A percentile compares a stretch with the other conserved stretches of the same genome.
These are phyloP conservation scores for Viridothelium virens DNA, from an alignment of 495 filamentous ascomycete species.

Conservation along the genomic window DNA sequence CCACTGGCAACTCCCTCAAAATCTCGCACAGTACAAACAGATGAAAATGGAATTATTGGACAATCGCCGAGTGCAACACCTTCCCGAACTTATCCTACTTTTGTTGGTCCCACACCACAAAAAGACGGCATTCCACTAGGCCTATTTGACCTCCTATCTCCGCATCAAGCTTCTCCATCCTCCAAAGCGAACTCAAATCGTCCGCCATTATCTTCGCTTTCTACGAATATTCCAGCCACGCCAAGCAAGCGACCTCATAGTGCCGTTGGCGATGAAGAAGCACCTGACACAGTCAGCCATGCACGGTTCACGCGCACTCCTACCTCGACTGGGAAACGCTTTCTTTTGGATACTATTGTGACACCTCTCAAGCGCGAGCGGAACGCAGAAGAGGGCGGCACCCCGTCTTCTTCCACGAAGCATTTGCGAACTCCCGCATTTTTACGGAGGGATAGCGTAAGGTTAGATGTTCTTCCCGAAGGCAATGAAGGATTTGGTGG, in stretches of 20 bases:
- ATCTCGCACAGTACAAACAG: background rate
- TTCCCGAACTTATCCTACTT: constrained; percentile 12
- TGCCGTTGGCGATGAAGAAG: background rate
- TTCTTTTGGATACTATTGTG: constrained; percentile 54
- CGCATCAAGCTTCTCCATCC: constrained; percentile 28
- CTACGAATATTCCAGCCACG: constrained; percentile 29
- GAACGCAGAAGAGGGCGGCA: constrained; percentile 29
- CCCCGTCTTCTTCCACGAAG: constrained; percentile 45
- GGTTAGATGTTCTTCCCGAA: constrained; percentile 43
- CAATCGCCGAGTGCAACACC: constrained; percentile 9
- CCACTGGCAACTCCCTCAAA: constrained; percentile 39
- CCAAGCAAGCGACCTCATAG: constrained; percentile 33
- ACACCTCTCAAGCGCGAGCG: constrained; percentile 46
- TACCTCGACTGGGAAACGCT: constrained; percentile 53
- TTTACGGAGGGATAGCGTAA: constrained; percentile 50
- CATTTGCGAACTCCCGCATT: constrained; percentile 66
- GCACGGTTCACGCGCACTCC: constrained; percentile 51
- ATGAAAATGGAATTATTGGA: background rate
- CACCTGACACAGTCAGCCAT: constrained; percentile 5
- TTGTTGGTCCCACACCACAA: constrained; percentile 82
- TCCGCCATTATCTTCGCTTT: constrained; percentile 6
- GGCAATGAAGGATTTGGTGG: constrained; percentile 15
- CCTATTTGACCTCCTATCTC: constrained; percentile 75
- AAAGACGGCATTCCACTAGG: constrained; percentile 80
- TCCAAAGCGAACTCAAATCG: background rate